Base-by-base conservation (phyloP, 345 rosid genomes). In the Lepidium sativum region DNA sequence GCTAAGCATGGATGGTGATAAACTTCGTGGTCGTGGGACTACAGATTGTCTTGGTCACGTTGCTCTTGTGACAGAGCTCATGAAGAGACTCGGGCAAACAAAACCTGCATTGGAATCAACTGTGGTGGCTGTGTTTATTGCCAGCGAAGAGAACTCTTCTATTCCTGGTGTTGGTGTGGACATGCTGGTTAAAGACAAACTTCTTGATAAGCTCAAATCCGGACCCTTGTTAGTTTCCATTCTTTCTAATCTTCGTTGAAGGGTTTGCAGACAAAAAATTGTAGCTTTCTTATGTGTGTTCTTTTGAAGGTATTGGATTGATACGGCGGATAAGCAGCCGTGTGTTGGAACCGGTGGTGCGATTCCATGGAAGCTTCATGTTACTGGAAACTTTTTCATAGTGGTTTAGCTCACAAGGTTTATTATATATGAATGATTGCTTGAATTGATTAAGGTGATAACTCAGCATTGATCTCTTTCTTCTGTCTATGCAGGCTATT, bases 21-120 rank as follows among this genome's bases (percentile, higher is more conserved):
- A 86, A 69, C 97, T 95, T 50, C 66, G 86, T 44, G 97, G 95
- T 17, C 92, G 99, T 57, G 97, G 97, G 67, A 95, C 99, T 9
- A 95, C 97, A 6, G 99, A 95, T 78, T 95, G 99, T 78, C 78
- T 91, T 83, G 99, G 97, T 50, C 96, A 95, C 31, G 99, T 95
- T 74, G 92, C 88, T 34, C 87, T 95, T 45, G 92, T 88, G 54
- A 71, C 97, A 10, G 88, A 91, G 67, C 86, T 95, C 7, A 91
- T 95, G 99, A 91, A 60, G 80, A 83, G 72, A 67, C 79, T 95
- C 20, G 99, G 95, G 15, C 80, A 91, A 77, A 81, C 84, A 20
- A 85, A 85, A 75, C 97, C 87, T 0, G 78, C 82, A 7, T 67
- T 95, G 77, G 77, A 80, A 75, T 86, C 89, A 31, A 77, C 91